Conservation (phyloP, 208 protist species). For the Strigomonas culicis region DNA sequence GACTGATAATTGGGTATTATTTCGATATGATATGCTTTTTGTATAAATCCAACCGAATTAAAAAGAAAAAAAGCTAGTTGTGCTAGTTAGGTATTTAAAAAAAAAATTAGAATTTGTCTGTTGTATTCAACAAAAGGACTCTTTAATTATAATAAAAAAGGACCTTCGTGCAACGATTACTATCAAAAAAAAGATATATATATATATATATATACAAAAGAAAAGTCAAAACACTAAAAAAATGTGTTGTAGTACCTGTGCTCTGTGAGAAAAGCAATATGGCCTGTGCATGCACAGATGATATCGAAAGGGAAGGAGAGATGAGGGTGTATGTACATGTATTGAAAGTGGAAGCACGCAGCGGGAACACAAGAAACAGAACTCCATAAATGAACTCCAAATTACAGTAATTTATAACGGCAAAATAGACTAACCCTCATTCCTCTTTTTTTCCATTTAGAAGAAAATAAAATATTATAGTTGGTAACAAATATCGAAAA, state of each 20-base stretch:
- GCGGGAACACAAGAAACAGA: no score
- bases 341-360: not conserved
- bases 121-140: not conserved
- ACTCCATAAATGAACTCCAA: not conserved
- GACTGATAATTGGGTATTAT: not conserved
- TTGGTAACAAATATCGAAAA: slow-evolving; percentile 1
- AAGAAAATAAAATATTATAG: slow-evolving; percentile 9
- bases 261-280: not conserved
- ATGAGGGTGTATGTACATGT: not conserved
- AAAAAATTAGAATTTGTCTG: not conserved
- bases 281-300: not conserved
- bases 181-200: slow-evolving; percentile 2
- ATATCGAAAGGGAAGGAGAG: not conserved
- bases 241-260: not conserved
- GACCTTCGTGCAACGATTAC: not conserved
- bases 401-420: not conserved
- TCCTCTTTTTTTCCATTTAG: not conserved
- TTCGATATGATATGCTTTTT: not conserved
- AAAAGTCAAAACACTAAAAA: no score
- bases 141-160: slow-evolving; percentile 8
- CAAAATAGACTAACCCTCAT: not conserved
- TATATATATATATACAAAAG: no score
- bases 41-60: slow-evolving; percentile 1
- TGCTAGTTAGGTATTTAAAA: no score
- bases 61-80: slow-evolving; percentile 14